Evolutionary conservation across 352 stramenopile genomes (phyloP).

Genomic region (Discostella stelligera): DNA sequence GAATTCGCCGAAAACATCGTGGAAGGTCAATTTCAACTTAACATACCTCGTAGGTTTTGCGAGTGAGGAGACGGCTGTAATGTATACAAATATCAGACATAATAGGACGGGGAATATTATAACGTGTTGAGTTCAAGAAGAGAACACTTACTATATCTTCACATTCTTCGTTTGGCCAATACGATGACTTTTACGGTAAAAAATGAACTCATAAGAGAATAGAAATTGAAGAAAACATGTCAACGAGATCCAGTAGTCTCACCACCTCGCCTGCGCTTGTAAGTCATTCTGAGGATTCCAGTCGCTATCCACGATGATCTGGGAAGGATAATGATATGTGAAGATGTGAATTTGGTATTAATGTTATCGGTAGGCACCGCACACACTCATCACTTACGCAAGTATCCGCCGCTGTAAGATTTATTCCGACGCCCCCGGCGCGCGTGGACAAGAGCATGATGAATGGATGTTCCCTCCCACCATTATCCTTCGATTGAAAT

Average conservation of each 20-base stretch:
- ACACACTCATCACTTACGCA: constrained; percentile 85
- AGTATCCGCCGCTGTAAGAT: constrained; percentile 94
- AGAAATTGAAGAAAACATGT: background rate
- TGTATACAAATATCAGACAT: constrained; percentile 46
- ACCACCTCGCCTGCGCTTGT: constrained; percentile 71
- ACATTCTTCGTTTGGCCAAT: constrained; percentile 97
- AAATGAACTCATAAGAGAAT: background rate
- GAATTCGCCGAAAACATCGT: background rate
- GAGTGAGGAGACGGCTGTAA: constrained; percentile 89
- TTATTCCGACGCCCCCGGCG: constrained; percentile 96
- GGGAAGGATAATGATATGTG: constrained; percentile 4
- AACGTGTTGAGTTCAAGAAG: background rate
- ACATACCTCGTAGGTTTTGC: constrained; percentile 94
- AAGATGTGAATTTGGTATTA: constrained; percentile 32
- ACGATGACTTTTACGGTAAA: constrained; percentile 88
- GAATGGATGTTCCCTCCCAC: constrained; percentile 85
- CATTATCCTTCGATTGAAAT: constrained; percentile 91
- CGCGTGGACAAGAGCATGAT: constrained; percentile 97
- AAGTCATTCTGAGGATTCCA: constrained; percentile 98
- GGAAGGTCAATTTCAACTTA: constrained; percentile 52
- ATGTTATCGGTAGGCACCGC: background rate
- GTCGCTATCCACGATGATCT: constrained; percentile 83
- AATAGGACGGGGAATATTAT: background rate
- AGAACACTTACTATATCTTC: constrained; percentile 47
- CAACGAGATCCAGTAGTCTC: background rate